Conservation (phyloP, 345 rosid genomes). For the Lagerstroemia speciosa region DNA sequence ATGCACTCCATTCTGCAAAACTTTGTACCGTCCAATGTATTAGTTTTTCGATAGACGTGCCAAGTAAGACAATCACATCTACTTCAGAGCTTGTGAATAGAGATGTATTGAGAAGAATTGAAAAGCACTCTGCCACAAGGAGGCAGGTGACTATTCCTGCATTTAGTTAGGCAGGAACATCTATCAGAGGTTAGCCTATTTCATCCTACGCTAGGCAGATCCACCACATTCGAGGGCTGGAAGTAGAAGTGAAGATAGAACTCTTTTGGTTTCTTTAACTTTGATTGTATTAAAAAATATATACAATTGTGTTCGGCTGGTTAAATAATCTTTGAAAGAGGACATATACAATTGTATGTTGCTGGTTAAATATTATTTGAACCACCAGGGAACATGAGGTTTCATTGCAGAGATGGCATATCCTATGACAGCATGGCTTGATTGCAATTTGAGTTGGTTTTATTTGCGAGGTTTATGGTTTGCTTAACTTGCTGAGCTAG, state of each 20-base stretch:
- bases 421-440: not conserved
- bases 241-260: not conserved
- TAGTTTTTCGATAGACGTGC: not conserved
- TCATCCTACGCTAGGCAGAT: not conserved
- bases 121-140: not conserved
- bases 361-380: not conserved
- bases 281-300: not conserved
- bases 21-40: slow-evolving; percentile 13
- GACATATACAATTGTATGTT: not conserved
- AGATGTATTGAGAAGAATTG: not conserved
- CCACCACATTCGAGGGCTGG: not conserved
- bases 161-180: not conserved
- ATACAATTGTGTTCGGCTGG: not conserved
- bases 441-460: not conserved
- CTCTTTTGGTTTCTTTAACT: not conserved
- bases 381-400: not conserved
- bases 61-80: not conserved
- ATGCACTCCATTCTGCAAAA: slow-evolving; percentile 37
- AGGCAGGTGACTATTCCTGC: not conserved
- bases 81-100: not conserved
- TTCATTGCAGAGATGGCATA: not conserved
- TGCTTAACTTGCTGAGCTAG: not conserved
- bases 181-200: not conserved
- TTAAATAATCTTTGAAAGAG: not conserved
- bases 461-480: not conserved